phyloP scores from a whole-genome alignment of 2,329 filamentous ascomycete genomes.

The Dryadomyces sulphureus region DNA sequence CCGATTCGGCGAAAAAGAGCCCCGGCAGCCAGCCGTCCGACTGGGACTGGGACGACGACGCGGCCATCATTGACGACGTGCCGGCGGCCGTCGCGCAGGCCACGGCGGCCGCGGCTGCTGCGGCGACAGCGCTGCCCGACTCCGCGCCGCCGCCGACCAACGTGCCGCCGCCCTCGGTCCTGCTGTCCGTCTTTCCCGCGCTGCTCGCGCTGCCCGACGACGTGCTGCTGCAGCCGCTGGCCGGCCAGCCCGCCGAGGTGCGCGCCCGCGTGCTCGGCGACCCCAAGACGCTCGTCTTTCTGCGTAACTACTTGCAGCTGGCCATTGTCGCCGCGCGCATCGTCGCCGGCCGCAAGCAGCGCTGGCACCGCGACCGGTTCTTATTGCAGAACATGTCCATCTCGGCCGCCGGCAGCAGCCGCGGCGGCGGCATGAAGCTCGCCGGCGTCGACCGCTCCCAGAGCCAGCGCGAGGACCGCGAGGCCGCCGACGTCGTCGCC shows the following conservation, averaged over 20 bases:
- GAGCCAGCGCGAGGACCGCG: constrained; percentile 67
- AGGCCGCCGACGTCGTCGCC: constrained; percentile 61
- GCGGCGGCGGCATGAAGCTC: constrained; percentile 77
- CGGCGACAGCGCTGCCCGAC: constrained; percentile 13
- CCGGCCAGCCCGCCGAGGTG: constrained; percentile 38
- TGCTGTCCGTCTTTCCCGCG: constrained; percentile 62
- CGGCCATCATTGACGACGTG: constrained; percentile 9
- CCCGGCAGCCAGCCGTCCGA: no score
- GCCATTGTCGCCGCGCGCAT: constrained; percentile 60
- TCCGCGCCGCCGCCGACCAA: constrained; percentile 56
- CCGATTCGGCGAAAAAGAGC: no score
- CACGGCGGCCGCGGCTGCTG: background rate
- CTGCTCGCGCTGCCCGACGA: constrained; percentile 52
- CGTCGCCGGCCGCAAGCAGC: constrained; percentile 67
- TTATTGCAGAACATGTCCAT: constrained; percentile 83
- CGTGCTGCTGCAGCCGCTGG: constrained; percentile 50
- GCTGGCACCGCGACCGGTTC: constrained; percentile 83
- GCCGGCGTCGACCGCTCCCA: constrained; percentile 74
- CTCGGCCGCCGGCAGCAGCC: constrained; percentile 46
- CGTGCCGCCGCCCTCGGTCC: constrained; percentile 72
- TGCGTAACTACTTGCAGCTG: constrained; percentile 48
- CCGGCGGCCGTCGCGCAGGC: background rate
- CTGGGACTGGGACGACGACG: constrained; percentile 37
- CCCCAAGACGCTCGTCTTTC: constrained; percentile 44
- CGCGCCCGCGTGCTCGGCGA: constrained; percentile 51